Evolutionary conservation across 1,284 basidiomycete species (phyloP), one percentile per base, ranked within the genome.

Genomic region (Ceratorhiza oryzae-sativae): DNA sequence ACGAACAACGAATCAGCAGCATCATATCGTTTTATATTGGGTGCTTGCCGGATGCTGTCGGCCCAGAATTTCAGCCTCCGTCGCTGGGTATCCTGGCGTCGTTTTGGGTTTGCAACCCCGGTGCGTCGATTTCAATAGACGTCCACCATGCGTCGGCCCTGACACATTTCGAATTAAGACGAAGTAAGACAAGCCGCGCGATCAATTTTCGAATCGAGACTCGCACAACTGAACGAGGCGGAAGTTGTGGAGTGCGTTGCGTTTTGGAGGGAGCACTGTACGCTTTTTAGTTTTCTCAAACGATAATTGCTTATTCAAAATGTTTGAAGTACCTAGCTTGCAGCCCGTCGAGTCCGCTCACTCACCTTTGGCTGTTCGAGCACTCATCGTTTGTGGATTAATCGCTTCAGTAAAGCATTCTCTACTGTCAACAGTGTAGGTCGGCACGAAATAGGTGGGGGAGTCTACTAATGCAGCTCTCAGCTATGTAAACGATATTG

Each of bases 381-480:
- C 94, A 0, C 81, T 97, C 1, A 90, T 92, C 55, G 82, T 97
- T 18, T 89, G 93, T 55, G 94, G 94, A 0, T 90, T 90, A 74
- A 86, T 98, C 55, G 93, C 95, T 0, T 83, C 90, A 23, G 90
- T 93, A 77, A 91, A 91, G 76, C 93, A 93, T 77, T 90, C 86
- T 68, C 81, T 94, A 2, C 83, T 98, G 41, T 88, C 91, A 5
- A 84, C 89, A 0, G 86, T 83, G 93, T 94, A 74, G 65, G 82
- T 75, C 20, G 46, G 72, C 15, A 39, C 61, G 62, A n/a, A 27
- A 60, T 20, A 72, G 30, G 56, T 36, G 25, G 18, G 30, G 27
- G 4, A 42, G 23, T n/a, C 39, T 18, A 60, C 55, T 71, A 13
- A n/a, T 46, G 55, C 49, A 18, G 10, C 23, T 62, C n/a, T 0